These are phyloP conservation scores for Huntiella abstrusa DNA, from an alignment of 2,329 filamentous ascomycete genomes.

Conservation along the genomic window DNA sequence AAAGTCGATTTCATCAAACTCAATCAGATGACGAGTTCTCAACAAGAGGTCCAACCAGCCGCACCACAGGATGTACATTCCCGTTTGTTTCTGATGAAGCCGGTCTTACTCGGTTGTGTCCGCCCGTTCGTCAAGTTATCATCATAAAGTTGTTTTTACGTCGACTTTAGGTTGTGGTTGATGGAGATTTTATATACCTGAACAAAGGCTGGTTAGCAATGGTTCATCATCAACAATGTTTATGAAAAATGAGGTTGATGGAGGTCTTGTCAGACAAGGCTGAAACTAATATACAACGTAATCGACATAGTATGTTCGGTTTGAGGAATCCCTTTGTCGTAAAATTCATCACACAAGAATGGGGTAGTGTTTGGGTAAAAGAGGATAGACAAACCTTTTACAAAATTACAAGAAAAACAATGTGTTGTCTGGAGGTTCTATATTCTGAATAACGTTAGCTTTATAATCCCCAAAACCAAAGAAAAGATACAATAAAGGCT, in stretches of 20 bases:
- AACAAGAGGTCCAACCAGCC: constrained; percentile 37
- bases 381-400: constrained; percentile 27
- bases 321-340: constrained; percentile 49
- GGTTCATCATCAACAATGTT: constrained; percentile 14
- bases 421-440: background rate
- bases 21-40: constrained; percentile 46
- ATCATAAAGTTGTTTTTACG: constrained; percentile 26
- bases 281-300: constrained; percentile 41
- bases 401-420: constrained; percentile 4
- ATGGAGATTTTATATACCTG: constrained; percentile 11
- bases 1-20: constrained; percentile 17
- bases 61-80: constrained; percentile 43
- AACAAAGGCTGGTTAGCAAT: constrained; percentile 6
- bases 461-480: constrained; percentile 10
- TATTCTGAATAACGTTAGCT: constrained; percentile 4
- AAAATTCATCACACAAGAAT: constrained; percentile 37
- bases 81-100: constrained; percentile 32
- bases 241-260: constrained; percentile 17
- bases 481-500: background rate
- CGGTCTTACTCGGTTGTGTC: constrained; percentile 40
- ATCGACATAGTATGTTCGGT: constrained; percentile 47
- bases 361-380: constrained; percentile 3
- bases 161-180: background rate
- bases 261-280: constrained; percentile 43
- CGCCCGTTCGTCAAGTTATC: constrained; percentile 52